Conservation (phyloP, 2,329 filamentous ascomycete species). For the Trichoderma endophyticum region DNA sequence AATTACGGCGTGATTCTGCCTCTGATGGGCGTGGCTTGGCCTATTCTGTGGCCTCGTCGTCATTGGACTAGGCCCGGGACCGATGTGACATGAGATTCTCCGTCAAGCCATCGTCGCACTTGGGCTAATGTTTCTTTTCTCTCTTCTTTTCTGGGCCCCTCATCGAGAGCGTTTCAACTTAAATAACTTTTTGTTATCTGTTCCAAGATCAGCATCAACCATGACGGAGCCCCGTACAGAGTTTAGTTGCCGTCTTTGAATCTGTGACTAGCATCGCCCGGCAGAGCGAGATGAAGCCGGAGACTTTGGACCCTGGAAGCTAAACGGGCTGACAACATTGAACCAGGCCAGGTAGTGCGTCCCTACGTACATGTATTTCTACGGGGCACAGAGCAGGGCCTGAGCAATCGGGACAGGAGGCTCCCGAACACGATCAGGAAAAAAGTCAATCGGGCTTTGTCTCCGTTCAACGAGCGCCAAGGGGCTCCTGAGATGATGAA, state of each 20-base stretch:
- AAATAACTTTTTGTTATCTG: background rate
- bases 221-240: background rate
- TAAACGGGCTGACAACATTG: background rate
- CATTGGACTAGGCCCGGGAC: background rate
- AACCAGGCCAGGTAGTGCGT: background rate
- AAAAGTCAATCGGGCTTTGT: background rate
- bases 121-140: background rate
- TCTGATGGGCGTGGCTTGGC: constrained; percentile 12
- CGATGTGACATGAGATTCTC: background rate
- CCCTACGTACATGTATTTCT: background rate
- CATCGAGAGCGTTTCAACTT: background rate
- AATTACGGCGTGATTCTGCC: background rate
- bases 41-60: background rate
- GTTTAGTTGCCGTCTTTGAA: background rate
- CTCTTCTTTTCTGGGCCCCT: background rate
- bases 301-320: constrained; percentile 1
- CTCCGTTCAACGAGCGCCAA: background rate
- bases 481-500: background rate
- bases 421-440: background rate
- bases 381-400: background rate
- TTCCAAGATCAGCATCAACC: background rate
- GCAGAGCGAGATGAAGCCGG: background rate
- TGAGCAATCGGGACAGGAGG: background rate
- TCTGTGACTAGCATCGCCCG: background rate
- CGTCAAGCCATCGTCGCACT: background rate